Evolutionary conservation across 768 basidiomycete genomes (phyloP), one percentile per base, ranked within the genome.

Genomic region (Xerocomellus amylosporus): DNA sequence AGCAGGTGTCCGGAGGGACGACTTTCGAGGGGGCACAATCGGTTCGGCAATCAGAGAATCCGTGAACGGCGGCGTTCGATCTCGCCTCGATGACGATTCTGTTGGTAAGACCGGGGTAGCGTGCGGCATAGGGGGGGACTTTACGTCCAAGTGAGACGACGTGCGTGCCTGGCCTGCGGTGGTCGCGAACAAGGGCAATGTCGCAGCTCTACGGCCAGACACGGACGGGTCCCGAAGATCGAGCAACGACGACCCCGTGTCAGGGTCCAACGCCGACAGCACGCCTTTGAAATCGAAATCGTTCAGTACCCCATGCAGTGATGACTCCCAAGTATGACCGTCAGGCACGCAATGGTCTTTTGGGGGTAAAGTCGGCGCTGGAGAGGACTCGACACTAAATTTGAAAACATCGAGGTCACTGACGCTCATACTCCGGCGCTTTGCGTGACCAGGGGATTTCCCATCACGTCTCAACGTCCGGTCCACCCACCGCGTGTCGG

Each of bases 211-310:
- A 56, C 80, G 79, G 37, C 76, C 70, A 49, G 86, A 79, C 5
- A 79, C 80, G 10, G 83, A 81, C 8, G 87, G 87, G 67, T 88
- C 85, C 56, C 73, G 77, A 42, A 91, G 79, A 66, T 85, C 85
- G 53, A 91, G 74, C 22, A 76, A 68, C 43, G 80, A 69, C 28
- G 79, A 67, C 38, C 71, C 70, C 43, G 77, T 74, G 34, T 77
- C 73, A 44, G 84, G 78, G 58, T 86, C 88, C 56, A 90, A 72
- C 55, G 85, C 81, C 58, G 80, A 81, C 52, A 90, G 75, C 70
- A 86, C 82, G 52, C 86, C 88, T 70, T 82, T 80, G 71, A 93
- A 86, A 55, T 90, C 85, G 71, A 93, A 86, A 55, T 90, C 85
- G 59, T 79, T 81, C 46, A 91, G 73, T 58, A 91, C 80, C 38